Conservation (phyloP, 2,329 filamentous ascomycete species). For the Aspergillus intermedius region DNA sequence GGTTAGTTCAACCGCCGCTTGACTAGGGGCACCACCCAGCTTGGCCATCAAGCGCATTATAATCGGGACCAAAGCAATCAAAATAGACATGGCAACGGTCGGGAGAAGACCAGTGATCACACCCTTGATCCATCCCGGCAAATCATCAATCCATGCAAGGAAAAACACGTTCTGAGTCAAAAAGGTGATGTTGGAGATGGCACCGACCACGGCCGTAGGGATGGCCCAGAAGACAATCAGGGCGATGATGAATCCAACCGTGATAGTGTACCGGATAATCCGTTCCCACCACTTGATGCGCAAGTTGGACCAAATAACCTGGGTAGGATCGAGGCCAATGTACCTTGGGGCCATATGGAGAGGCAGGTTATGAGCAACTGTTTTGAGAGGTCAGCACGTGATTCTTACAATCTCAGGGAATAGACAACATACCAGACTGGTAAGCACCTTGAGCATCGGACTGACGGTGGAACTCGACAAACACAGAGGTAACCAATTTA, state of each 20-base stretch:
- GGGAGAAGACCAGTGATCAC: slow-evolving; percentile 81
- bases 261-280: slow-evolving; percentile 63
- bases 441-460: slow-evolving; percentile 78
- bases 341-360: slow-evolving; percentile 81
- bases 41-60: slow-evolving; percentile 77
- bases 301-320: slow-evolving; percentile 78
- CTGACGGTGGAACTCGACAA: slow-evolving; percentile 82
- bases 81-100: slow-evolving; percentile 66
- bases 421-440: slow-evolving; percentile 51
- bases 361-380: slow-evolving; percentile 74
- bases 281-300: slow-evolving; percentile 81
- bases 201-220: slow-evolving; percentile 70
- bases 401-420: neutral
- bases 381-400: slow-evolving; percentile 2
- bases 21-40: slow-evolving; percentile 70
- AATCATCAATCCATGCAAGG: slow-evolving; percentile 64
- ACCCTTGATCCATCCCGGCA: slow-evolving; percentile 68
- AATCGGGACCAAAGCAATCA: slow-evolving; percentile 80
- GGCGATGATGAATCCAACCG: slow-evolving; percentile 65
- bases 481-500: slow-evolving; percentile 67
- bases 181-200: slow-evolving; percentile 75
- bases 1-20: slow-evolving; percentile 74
- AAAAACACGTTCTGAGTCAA: slow-evolving; percentile 59
- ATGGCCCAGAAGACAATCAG: slow-evolving; percentile 84
- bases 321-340: slow-evolving; percentile 75